Conservation (phyloP, 805 yeast genomes). For the Candida corydali region DNA sequence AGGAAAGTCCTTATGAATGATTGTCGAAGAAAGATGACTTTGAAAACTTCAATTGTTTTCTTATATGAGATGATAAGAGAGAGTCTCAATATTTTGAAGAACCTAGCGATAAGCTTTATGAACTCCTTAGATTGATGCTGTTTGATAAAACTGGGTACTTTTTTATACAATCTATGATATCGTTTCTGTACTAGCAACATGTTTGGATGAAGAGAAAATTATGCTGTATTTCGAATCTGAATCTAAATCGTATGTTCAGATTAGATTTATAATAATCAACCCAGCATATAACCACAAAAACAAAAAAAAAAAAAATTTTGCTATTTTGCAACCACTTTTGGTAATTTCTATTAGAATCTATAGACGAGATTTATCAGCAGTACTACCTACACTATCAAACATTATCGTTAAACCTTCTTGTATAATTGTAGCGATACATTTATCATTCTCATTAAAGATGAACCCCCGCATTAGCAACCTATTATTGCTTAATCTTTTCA, state of each 20-base stretch:
- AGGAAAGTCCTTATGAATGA: conserved; percentile 14
- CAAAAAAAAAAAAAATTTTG: no score
- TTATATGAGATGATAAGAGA: neutral
- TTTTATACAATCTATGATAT: no score
- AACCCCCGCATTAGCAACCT: conserved; percentile 36
- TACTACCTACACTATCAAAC: conserved; percentile 21
- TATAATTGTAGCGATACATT: conserved; percentile 33
- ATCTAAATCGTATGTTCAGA: no score
- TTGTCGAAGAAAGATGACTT: conserved; percentile 2
- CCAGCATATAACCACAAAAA: no score
- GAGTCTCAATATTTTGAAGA: neutral
- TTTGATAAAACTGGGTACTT: neutral
- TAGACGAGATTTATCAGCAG: conserved; percentile 10
- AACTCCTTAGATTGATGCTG: neutral
- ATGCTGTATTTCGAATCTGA: no score
- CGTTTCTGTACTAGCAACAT: no score
- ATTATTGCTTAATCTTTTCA: conserved; percentile 28
- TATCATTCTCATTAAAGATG: conserved; percentile 26
- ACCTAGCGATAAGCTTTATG: neutral
- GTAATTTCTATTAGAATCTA: conserved; percentile 1
- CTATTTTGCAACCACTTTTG: no score
- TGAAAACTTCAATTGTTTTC: neutral
- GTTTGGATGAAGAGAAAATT: no score
- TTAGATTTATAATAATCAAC: no score
- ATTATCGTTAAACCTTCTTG: conserved; percentile 40